A percentile compares a stretch with the other conserved stretches of the same genome.
Evolutionary conservation across 2,329 filamentous ascomycete genomes (phyloP).

Genomic region (Ophiostoma quercus): DNA sequence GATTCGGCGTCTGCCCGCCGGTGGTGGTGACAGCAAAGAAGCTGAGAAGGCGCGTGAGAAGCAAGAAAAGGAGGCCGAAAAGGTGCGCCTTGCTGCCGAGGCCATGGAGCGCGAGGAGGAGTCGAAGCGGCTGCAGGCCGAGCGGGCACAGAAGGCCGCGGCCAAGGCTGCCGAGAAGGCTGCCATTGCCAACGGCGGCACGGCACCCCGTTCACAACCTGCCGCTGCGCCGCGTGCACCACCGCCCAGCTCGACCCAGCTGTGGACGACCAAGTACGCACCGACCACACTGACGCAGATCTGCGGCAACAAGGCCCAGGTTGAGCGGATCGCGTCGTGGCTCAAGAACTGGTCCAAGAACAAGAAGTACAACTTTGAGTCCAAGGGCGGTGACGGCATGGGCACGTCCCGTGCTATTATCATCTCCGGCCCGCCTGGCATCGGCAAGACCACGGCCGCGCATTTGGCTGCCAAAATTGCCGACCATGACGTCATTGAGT

Average conservation of each 20-base stretch:
- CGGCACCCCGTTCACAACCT: background rate
- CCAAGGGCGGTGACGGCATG: conserved; percentile 75
- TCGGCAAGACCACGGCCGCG: conserved; percentile 95
- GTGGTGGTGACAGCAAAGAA: conserved; percentile 81
- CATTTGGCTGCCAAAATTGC: conserved; percentile 90
- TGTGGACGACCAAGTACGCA: conserved; percentile 96
- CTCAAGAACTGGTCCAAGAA: conserved; percentile 74
- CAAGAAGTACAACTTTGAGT: conserved; percentile 75
- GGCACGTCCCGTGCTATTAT: conserved; percentile 85
- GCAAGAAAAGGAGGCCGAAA: conserved; percentile 75
- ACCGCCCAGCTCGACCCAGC: conserved; percentile 44
- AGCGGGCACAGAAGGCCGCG: conserved; percentile 50
- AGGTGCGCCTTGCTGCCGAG: conserved; percentile 70
- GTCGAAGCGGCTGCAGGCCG: conserved; percentile 47
- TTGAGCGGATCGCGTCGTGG: conserved; percentile 88
- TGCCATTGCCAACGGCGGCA: conserved; percentile 12
- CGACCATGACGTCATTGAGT: conserved; percentile 89
- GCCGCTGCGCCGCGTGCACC: conserved; percentile 34
- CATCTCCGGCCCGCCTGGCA: conserved; percentile 89
- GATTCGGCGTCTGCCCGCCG: conserved; percentile 72
- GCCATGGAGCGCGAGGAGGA: conserved; percentile 86
- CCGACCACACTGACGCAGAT: conserved; percentile 80
- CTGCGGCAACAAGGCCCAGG: conserved; percentile 85
- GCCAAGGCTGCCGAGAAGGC: conserved; percentile 39
- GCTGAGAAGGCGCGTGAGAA: conserved; percentile 82